Evolutionary conservation across 371 early-diverging fungal species (phyloP).

Genomic region (Mucor saturninus): DNA sequence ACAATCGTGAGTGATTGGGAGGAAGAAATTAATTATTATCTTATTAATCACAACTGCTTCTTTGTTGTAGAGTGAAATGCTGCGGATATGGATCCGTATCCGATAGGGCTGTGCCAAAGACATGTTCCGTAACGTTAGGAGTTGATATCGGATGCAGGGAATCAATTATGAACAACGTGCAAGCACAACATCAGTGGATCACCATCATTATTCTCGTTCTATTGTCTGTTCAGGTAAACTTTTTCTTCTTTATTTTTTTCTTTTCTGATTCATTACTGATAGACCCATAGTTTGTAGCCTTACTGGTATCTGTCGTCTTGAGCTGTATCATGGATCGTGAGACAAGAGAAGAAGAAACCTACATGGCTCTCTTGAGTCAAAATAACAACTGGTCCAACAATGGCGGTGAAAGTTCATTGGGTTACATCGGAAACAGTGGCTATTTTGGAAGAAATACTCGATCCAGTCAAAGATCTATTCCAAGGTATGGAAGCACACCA

Average conservation of each 20-base stretch:
- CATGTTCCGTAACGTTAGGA: conserved; percentile 16
- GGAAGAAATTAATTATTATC: too few species aligned
- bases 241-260: not conserved
- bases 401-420: conserved; percentile 1
- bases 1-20: conserved; percentile 26
- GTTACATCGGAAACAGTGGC: conserved; percentile 12
- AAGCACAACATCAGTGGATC: conserved; percentile 28
- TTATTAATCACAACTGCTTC: too few species aligned
- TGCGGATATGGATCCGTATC: conserved; percentile 30
- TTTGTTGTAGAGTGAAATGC: conserved; percentile 30
- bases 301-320: conserved; percentile 23
- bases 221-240: conserved; percentile 23
- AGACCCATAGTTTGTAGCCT: conserved; percentile 15
- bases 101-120: conserved; percentile 29
- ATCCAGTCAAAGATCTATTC: conserved; percentile 22
- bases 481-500: conserved; percentile 35
- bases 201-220: conserved; percentile 12
- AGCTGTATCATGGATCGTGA: conserved; percentile 27
- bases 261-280: not conserved
- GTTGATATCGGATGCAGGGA: conserved; percentile 24
- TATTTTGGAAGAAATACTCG: conserved; percentile 23
- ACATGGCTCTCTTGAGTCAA: conserved; percentile 27
- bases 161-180: conserved; percentile 7
- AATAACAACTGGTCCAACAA: conserved; percentile 3
- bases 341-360: conserved; percentile 33